These are phyloP conservation scores for Cystobasidium ongulense DNA, from an alignment of 768 basidiomycete species.

Conservation along the genomic window DNA sequence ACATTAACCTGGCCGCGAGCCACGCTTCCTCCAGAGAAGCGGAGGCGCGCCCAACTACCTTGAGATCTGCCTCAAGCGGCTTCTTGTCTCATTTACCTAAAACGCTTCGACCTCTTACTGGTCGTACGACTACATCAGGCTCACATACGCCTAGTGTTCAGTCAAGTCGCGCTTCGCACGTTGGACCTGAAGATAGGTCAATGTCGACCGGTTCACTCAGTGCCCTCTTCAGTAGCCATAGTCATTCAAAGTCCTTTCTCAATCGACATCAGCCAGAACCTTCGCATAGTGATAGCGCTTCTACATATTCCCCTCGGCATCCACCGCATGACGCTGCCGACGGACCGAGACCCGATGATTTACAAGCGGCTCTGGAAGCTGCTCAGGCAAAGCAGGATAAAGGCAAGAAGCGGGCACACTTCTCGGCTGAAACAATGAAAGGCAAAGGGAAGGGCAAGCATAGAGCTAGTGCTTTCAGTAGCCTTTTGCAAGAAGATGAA, in stretches of 20 bases:
- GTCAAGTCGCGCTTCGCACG: neutral
- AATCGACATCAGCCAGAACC: neutral
- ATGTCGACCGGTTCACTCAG: neutral
- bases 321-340: neutral
- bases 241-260: neutral
- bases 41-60: neutral
- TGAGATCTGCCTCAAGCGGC: neutral
- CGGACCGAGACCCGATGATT: neutral
- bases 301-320: neutral
- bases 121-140: slow-evolving; percentile 33
- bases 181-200: neutral
- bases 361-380: slow-evolving; percentile 18
- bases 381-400: slow-evolving; percentile 12
- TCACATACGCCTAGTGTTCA: slow-evolving; percentile 20
- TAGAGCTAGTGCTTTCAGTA: neutral
- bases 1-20: neutral
- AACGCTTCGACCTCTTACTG: slow-evolving; percentile 38
- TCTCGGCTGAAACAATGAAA: neutral
- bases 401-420: slow-evolving; percentile 13
- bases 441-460: slow-evolving; percentile 16
- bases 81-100: slow-evolving; percentile 40
- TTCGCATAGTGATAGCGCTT: neutral
- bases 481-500: neutral
- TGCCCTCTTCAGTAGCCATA: neutral
- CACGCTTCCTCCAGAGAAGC: neutral